These are phyloP conservation scores for Pseudoturritis turrita DNA, from an alignment of 345 rosid species.

Conservation along the genomic window DNA sequence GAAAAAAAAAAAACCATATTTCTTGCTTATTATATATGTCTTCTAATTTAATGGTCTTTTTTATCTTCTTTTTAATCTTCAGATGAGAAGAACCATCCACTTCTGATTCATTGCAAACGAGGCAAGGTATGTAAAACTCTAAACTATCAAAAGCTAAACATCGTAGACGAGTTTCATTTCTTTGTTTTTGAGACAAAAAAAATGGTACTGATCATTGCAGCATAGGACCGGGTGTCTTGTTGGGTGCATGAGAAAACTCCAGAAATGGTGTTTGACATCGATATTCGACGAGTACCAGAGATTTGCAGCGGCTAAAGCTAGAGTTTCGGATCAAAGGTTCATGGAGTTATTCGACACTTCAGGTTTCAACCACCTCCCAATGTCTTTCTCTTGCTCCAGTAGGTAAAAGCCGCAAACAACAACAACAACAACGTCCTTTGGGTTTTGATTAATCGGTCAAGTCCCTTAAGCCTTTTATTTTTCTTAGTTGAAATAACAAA, in stretches of 20 bases:
- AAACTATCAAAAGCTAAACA: background rate
- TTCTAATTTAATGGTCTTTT: background rate
- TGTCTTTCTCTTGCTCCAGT: slow-evolving; percentile 65
- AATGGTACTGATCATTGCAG: slow-evolving; percentile 37
- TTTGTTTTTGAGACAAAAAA: background rate
- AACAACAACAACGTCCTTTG: background rate
- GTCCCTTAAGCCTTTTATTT: background rate
- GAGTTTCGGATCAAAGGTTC: slow-evolving; percentile 88
- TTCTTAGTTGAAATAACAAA: slow-evolving; percentile 9
- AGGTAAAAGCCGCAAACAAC: slow-evolving; percentile 28
- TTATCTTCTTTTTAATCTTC: slow-evolving; percentile 1
- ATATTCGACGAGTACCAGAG: slow-evolving; percentile 85
- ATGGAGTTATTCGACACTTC: slow-evolving; percentile 86
- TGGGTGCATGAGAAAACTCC: slow-evolving; percentile 90
- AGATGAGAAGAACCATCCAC: slow-evolving; percentile 91
- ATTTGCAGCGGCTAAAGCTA: slow-evolving; percentile 92
- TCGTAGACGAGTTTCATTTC: background rate
- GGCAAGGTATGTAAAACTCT: slow-evolving; percentile 63
- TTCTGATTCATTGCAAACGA: slow-evolving; percentile 85
- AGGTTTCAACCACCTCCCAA: slow-evolving; percentile 56
- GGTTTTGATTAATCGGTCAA: slow-evolving; percentile 10
- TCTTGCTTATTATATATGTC: background rate
- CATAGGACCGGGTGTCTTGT: slow-evolving; percentile 95
- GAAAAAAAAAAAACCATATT: background rate
- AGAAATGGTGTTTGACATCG: slow-evolving; percentile 83